phyloP scores from a whole-genome alignment of 2,329 filamentous ascomycete species.

The Plectosphaerella plurivora region DNA sequence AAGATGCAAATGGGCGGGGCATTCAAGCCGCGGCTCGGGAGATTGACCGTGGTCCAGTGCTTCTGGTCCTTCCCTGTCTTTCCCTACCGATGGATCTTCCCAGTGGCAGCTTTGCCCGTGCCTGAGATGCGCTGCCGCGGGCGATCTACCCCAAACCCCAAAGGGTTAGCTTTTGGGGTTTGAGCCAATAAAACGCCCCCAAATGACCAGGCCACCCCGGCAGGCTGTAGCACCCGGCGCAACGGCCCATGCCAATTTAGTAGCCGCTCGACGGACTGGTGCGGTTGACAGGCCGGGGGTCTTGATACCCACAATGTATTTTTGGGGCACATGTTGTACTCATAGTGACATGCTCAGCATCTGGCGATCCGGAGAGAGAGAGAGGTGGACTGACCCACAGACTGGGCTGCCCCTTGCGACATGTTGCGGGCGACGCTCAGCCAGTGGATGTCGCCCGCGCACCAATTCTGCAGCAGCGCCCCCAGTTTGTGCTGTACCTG shows the following conservation, averaged over 20 bases:
- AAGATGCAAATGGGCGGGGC: background rate
- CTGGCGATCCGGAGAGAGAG: conserved; percentile 6
- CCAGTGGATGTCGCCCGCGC: conserved; percentile 12
- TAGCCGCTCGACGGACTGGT: background rate
- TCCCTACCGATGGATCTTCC: no score
- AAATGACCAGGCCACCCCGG: background rate
- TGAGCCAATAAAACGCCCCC: no score
- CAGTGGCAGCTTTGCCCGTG: background rate
- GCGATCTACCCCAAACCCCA: background rate
- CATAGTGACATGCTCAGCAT: background rate
- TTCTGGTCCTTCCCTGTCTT: no score
- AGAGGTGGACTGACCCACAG: background rate
- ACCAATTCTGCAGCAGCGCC: conserved; percentile 5
- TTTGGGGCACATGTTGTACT: background rate
- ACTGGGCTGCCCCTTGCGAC: conserved; percentile 1
- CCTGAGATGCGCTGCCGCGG: background rate
- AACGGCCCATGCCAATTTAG: background rate
- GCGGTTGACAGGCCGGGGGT: no score
- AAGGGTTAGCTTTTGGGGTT: no score
- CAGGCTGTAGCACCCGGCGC: background rate
- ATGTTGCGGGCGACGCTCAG: conserved; percentile 11
- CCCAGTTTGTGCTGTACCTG: no score
- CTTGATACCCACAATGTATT: background rate
- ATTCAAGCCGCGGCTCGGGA: background rate
- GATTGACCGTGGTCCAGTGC: background rate